Percentiles rank a stretch among this genome's conserved stretches.
Evolutionary conservation across 768 basidiomycete species (phyloP).

Genomic region (Daedaleopsis sinensis): DNA sequence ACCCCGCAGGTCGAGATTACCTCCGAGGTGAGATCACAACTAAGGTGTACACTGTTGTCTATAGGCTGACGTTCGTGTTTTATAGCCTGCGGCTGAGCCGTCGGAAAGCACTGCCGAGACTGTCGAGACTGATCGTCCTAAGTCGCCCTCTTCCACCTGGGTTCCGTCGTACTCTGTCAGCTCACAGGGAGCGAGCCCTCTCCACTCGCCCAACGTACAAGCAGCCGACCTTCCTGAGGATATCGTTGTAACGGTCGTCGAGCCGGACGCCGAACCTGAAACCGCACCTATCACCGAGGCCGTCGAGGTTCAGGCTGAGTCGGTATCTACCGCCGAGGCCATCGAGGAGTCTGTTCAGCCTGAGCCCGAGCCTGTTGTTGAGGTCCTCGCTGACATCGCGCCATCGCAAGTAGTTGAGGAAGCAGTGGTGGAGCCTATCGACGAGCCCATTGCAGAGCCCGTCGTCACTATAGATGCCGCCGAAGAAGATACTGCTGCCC

Average conservation of each 20-base stretch:
- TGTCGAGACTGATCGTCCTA: slow-evolving; percentile 36
- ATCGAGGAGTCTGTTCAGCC: slow-evolving; percentile 10
- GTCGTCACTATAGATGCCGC: not conserved
- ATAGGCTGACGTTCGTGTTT: not conserved
- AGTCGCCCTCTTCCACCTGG: slow-evolving; percentile 48
- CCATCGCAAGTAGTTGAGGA: not conserved
- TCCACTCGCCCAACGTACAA: slow-evolving; percentile 12
- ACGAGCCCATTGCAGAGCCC: not conserved
- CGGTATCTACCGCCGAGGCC: slow-evolving; percentile 21
- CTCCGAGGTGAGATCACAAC: slow-evolving; percentile 14
- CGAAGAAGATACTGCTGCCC: not conserved
- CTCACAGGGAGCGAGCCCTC: slow-evolving; percentile 37
- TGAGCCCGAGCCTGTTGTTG: not conserved
- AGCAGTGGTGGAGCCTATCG: not conserved
- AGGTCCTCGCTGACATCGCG: not conserved
- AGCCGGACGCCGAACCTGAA: not conserved
- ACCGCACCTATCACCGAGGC: not conserved
- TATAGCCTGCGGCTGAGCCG: slow-evolving; percentile 12
- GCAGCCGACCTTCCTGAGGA: slow-evolving; percentile 9
- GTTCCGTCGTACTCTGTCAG: slow-evolving; percentile 54
- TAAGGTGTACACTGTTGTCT: not conserved
- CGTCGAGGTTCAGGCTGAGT: not conserved
- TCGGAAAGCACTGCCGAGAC: not conserved
- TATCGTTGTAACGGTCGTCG: not conserved
- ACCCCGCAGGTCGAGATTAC: slow-evolving; percentile 16